These are phyloP conservation scores for Cryphonectria naterciae DNA, from an alignment of 2,329 filamentous ascomycete species.

Conservation along the genomic window DNA sequence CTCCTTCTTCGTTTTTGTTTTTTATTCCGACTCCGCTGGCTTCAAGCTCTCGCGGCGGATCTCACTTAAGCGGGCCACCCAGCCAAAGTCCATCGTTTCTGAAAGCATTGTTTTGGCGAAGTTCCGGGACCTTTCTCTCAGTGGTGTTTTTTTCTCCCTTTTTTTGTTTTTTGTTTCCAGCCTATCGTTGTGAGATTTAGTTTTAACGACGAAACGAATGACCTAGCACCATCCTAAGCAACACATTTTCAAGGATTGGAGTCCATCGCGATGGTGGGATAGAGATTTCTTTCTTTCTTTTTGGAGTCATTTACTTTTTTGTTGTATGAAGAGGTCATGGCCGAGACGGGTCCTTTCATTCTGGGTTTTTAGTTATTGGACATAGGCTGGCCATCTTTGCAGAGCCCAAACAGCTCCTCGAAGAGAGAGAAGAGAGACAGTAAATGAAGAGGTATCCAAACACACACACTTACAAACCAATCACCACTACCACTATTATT, in stretches of 20 bases:
- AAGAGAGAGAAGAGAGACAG: not conserved
- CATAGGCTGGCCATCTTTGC: not conserved
- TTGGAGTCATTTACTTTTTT: not conserved
- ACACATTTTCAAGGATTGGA: conserved; percentile 14
- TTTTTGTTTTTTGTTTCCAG: not conserved
- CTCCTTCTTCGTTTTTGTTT: not conserved
- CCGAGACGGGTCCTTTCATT: conserved; percentile 9
- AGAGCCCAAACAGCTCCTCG: not conserved
- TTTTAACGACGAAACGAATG: conserved; percentile 27
- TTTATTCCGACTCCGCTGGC: not conserved
- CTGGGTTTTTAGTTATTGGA: not conserved
- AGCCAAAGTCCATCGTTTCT: not conserved
- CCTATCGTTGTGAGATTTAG: not conserved
- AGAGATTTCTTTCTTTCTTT: conserved; percentile 9
- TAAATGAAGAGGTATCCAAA: not conserved
- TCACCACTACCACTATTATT: not conserved
- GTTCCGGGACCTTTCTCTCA: conserved; percentile 7
- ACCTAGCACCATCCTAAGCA: conserved; percentile 23
- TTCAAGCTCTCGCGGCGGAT: not conserved
- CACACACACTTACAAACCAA: not conserved
- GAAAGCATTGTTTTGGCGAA: conserved; percentile 21
- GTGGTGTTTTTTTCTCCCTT: conserved; percentile 10
- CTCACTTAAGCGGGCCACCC: not conserved
- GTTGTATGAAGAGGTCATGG: not conserved
- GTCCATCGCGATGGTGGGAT: conserved; percentile 15